Evolutionary conservation across 192 early-diverging fungal species (phyloP), one percentile per base, ranked within the genome.

Genomic region (Coemansia sp.): DNA sequence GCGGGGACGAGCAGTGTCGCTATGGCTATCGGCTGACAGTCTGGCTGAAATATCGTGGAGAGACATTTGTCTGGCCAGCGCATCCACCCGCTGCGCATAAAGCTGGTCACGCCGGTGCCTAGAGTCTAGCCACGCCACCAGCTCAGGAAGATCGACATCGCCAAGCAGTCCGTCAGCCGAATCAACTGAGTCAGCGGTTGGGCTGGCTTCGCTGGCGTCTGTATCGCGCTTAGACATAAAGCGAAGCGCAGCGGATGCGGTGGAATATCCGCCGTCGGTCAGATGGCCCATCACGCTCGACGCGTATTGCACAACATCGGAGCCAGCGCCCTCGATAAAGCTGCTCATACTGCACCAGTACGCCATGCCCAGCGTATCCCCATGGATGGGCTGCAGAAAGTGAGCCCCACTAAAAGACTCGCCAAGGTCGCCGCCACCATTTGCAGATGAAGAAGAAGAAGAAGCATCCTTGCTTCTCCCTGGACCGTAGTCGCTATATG

Each of bases 311-410:
- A 55, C 22, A 0, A 61, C 77, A 7, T 69, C 73, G 13, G 42
- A 48, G 44, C 79, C 76, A 3, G 75, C 72, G 5, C 79, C 84
- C 7, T 72, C 76, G 39, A 77, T 70, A 68, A 85, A 85, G 14
- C 71, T 70, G 65, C 71, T 60, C 61, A 81, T 43, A 68, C 84
- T 85, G 61, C 62, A 65, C 79, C 75, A 75, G 65, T 85, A 85
- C 19, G 84, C 78, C 61, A 77, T 55, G 10, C 84, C 84, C 56
- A 80, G 37, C 3, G 67, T 41, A 20, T 81, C 76, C 43, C 76
- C 79, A 38, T 77, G 67, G 25, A 76, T 62, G 9, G 67, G 20
- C 38, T 65, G 63, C 65, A 84, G 58, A 32, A 32, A 32, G 32
- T 32, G 32, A 32, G 32, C 32, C 0, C 32, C 32, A 32, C 32